Evolutionary conservation across 139 green algal species (phyloP).

Genomic region (Tetradesmus lagerheimii): DNA sequence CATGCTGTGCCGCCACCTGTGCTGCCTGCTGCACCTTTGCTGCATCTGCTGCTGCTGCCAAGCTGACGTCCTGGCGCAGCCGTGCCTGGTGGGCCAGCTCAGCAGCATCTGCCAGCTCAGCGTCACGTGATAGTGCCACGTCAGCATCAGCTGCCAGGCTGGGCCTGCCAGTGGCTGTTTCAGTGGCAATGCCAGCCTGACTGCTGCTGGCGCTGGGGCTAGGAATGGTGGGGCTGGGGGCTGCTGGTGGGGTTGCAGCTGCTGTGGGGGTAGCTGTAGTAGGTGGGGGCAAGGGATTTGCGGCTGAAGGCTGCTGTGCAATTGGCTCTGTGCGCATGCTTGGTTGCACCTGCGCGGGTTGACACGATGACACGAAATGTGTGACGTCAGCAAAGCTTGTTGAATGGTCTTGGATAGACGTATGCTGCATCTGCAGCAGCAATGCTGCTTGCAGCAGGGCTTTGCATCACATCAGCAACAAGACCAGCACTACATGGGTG

Average conservation of each 20-base stretch:
- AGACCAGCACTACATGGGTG: too few species aligned
- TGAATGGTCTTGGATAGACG: too few species aligned
- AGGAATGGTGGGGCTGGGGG: background rate
- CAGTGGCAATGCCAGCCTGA: too few species aligned
- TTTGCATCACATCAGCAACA: too few species aligned
- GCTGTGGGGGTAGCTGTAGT: background rate
- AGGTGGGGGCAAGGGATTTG: background rate
- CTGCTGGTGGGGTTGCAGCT: background rate
- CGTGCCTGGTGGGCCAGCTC: background rate
- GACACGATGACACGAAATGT: background rate
- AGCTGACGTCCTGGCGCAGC: background rate
- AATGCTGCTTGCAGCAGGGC: background rate
- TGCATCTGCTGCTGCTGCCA: constrained; percentile 1
- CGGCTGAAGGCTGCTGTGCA: background rate
- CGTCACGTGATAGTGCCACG: background rate
- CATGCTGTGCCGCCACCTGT: background rate
- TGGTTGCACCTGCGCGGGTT: background rate
- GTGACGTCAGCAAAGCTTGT: too few species aligned
- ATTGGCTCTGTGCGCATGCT: background rate
- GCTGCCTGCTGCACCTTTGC: background rate
- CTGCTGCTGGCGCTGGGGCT: background rate
- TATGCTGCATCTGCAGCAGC: too few species aligned
- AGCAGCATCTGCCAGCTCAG: background rate
- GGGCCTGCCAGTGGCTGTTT: too few species aligned
- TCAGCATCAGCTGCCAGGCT: background rate